A percentile compares a stretch with the other conserved stretches of the same genome.
Conservation (phyloP, 495 filamentous ascomycete genomes). For the Xylaria palmicola region DNA sequence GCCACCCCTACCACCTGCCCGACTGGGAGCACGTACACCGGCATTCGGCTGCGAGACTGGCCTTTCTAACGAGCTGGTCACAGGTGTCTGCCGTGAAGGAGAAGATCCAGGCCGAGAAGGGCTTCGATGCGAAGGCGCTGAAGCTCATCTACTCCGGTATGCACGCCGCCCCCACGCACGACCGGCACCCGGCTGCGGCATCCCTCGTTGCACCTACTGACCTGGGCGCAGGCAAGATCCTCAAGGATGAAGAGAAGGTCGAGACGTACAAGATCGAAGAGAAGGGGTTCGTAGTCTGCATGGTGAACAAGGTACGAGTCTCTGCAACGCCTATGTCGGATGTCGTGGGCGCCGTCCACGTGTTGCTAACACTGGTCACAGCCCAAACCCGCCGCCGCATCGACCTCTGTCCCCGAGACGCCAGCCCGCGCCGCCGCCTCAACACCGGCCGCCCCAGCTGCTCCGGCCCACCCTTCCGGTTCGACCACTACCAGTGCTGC, state of each 20-base stretch:
- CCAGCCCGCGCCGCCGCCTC: constrained; percentile 64
- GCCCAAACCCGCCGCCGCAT: constrained; percentile 67
- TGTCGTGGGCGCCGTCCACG: not conserved
- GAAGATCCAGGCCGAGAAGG: constrained; percentile 84
- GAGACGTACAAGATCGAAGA: constrained; percentile 97
- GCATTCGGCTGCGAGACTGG: not conserved
- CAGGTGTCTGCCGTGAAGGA: constrained; percentile 87
- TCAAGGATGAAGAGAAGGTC: constrained; percentile 94
- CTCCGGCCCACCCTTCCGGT: constrained; percentile 49
- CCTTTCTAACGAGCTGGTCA: constrained; percentile 11
- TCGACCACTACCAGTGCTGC: constrained; percentile 56
- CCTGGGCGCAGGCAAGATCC: constrained; percentile 75
- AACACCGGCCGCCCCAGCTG: constrained; percentile 60
- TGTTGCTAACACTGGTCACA: constrained; percentile 27
- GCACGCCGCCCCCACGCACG: constrained; percentile 24
- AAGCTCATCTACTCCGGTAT: constrained; percentile 98
- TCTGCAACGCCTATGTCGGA: not conserved
- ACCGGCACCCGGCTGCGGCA: not conserved
- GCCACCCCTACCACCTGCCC: not conserved
- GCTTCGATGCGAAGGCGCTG: constrained; percentile 82
- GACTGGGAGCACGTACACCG: too few relatives aligned
- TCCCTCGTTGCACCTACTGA: constrained; percentile 15
- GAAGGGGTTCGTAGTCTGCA: constrained; percentile 98
- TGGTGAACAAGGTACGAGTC: constrained; percentile 80
- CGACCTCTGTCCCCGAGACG: constrained; percentile 58